phyloP scores from a whole-genome alignment of 352 stramenopile genomes.

The Pythium phragmitis region DNA sequence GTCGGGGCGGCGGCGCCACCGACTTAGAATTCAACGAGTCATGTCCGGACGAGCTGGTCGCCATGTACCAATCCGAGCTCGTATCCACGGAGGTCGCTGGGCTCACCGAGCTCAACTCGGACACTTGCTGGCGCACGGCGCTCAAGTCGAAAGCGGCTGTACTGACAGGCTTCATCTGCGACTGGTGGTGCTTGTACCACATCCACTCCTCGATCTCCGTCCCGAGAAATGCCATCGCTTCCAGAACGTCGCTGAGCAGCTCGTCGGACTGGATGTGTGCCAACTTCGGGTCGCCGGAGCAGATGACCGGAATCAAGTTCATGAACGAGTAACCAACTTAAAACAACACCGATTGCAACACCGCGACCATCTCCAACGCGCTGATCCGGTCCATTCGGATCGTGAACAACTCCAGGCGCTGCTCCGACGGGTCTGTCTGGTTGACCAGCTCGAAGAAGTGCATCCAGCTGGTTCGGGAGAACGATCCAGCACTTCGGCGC shows the following conservation, averaged over 20 bases:
- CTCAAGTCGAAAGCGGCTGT: background rate
- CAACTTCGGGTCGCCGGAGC: background rate
- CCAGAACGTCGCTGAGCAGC: background rate
- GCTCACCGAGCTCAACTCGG: background rate
- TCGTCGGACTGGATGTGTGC: background rate
- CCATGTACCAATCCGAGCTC: background rate
- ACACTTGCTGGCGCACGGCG: background rate
- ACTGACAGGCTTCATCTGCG: background rate
- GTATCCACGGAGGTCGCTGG: background rate
- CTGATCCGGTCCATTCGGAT: background rate
- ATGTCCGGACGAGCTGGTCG: background rate
- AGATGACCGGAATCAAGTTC: constrained; percentile 1
- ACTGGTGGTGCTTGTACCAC: background rate
- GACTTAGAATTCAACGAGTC: constrained; percentile 2
- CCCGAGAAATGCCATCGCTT: background rate
- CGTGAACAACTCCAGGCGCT: background rate
- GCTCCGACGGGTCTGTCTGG: background rate
- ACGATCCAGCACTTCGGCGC: background rate
- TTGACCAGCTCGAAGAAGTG: background rate
- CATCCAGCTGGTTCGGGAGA: background rate
- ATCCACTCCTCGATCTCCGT: constrained; percentile 7
- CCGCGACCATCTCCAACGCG: background rate
- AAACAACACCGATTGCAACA: constrained; percentile 1
- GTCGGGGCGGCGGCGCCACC: no score
- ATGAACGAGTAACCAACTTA: constrained; percentile 15